These are phyloP conservation scores for Lepraria neglecta DNA, from an alignment of 495 filamentous ascomycete genomes.

Conservation along the genomic window DNA sequence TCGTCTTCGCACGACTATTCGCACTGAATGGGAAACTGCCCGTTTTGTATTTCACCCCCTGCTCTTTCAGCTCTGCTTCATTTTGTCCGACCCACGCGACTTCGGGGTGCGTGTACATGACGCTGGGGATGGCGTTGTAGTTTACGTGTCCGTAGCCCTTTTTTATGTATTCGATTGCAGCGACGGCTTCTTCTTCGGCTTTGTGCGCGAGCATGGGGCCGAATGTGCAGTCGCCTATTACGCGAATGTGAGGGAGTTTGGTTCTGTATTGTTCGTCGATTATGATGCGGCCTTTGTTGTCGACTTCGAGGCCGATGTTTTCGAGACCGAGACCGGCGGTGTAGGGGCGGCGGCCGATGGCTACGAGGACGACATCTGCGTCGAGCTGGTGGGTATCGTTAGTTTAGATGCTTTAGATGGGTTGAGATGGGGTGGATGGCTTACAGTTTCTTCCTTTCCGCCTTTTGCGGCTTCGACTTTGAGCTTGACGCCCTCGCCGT, in stretches of 20 bases:
- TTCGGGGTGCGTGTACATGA: slow-evolving; percentile 99
- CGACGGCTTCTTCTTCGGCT: slow-evolving; percentile 96
- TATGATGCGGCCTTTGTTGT: slow-evolving; percentile 87
- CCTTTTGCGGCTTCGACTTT: slow-evolving; percentile 90
- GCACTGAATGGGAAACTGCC: slow-evolving; percentile 95
- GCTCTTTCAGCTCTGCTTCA: slow-evolving; percentile 89
- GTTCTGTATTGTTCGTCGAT: slow-evolving; percentile 99
- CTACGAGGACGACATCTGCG: slow-evolving; percentile 92
- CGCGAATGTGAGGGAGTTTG: slow-evolving; percentile 92
- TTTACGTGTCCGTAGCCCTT: slow-evolving; percentile 98
- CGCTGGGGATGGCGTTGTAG: slow-evolving; percentile 93
- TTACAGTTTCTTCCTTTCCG: slow-evolving; percentile 83
- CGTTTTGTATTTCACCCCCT: slow-evolving; percentile 80
- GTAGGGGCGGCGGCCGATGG: slow-evolving; percentile 93
- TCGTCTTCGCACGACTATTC: slow-evolving; percentile 97
- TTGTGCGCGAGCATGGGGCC: slow-evolving; percentile 99
- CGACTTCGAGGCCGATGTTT: slow-evolving; percentile 88
- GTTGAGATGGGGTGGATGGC: slow-evolving; percentile 25
- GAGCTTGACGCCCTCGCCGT: slow-evolving; percentile 66
- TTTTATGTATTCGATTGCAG: slow-evolving; percentile 90
- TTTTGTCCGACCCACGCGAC: slow-evolving; percentile 98
- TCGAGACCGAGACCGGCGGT: slow-evolving; percentile 85
- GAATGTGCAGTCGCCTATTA: slow-evolving; percentile 94
- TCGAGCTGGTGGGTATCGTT: slow-evolving; percentile 56
- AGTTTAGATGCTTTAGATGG: slow-evolving; percentile 22